These are phyloP conservation scores for Vaccinium darrowii DNA, from an alignment of 148 eudicot species.

Conservation along the genomic window DNA sequence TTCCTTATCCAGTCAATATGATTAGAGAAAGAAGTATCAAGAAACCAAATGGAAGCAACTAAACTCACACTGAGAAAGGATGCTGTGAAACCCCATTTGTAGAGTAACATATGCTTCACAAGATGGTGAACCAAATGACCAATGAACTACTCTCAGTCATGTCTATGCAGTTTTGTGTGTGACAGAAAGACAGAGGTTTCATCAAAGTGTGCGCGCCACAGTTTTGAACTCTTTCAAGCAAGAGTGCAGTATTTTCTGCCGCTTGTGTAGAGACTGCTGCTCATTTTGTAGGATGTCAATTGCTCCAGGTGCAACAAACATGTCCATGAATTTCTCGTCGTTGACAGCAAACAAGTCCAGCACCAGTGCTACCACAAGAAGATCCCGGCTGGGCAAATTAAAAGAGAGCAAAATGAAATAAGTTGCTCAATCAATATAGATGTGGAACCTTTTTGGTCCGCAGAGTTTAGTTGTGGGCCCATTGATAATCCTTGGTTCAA, in stretches of 20 bases:
- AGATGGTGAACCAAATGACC: constrained; percentile 4
- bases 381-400: constrained; percentile 59
- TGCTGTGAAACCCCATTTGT: background rate
- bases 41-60: constrained; percentile 13
- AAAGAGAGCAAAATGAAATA: background rate
- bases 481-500: background rate
- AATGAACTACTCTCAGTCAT: background rate
- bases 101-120: constrained; percentile 1
- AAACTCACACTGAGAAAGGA: constrained; percentile 16
- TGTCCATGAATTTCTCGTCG: constrained; percentile 94
- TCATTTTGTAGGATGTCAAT: constrained; percentile 78
- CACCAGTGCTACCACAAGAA: constrained; percentile 77
- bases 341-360: constrained; percentile 84
- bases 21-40: too few relatives aligned
- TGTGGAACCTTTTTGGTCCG: background rate
- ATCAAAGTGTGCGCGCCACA: constrained; percentile 71
- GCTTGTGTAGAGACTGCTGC: constrained; percentile 71
- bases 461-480: background rate
- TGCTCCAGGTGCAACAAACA: constrained; percentile 96
- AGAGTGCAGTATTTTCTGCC: constrained; percentile 81
- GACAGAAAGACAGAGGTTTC: background rate
- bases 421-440: background rate
- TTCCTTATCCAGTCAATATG: background rate
- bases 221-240: constrained; percentile 88
- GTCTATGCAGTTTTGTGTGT: background rate